Evolutionary conservation across 805 yeast species (phyloP), one percentile per base, ranked within the genome.

Genomic region (Saturnispora besseyi): DNA sequence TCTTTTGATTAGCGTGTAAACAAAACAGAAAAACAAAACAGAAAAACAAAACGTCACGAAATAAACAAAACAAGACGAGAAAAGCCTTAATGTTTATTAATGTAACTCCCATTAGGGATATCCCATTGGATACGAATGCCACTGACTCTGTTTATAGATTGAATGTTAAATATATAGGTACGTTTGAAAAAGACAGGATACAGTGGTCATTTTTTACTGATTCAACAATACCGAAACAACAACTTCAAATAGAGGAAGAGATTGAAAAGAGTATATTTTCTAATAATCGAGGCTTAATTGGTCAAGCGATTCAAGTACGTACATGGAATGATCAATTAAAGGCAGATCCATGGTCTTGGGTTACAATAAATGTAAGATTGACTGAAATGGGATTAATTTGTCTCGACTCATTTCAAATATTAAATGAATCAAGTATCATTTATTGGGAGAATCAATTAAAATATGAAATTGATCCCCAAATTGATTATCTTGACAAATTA

Each of bases 401-500:
- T 24, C 18, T 47, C 3, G 33, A 31, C 10, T 11, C 31, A 21
- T 24, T 30, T 18, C 28, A 3, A 12, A 21, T 12, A 5, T 29
- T 41, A 15, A 15, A 7, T 28, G 26, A 34, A 9, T 3, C 9
- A 29, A 31, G 34, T 28, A 36, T 41, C 7, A 11, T 8, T 30
- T 11, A 7, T 9, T 22, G 33, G 41, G 3, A 8, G 3, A 24
- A 42, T 13, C 41, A 40, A 13, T 15, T 30, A 8, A 12, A 6
- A 5, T n/a, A 37, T 22, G 26, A 32, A 15, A 21, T 34, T 15
- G 22, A 11, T 5, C 43, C 45, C 2, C 41, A 46, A 5, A 43
- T 37, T 33, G 45, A 46, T 21, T 26, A 34, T 5, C 15, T 51
- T 2, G 33, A 22, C 3, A 49, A 51, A 11, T 26, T 51, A 5